These are phyloP conservation scores for Aechmea fasciata DNA, from an alignment of 176 grass and related monocot genomes.

Conservation along the genomic window DNA sequence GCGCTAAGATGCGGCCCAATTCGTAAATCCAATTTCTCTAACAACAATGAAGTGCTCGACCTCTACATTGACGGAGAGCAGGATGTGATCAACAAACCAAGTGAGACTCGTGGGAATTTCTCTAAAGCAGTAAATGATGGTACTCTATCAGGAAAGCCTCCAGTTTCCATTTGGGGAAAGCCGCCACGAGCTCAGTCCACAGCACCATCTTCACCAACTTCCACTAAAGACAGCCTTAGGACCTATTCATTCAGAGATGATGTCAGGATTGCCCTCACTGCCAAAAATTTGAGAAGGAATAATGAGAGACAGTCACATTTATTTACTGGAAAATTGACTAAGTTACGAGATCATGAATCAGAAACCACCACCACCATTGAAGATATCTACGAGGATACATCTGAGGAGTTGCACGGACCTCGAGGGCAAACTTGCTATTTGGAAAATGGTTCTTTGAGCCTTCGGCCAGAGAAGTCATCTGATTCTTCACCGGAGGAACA, in stretches of 20 bases:
- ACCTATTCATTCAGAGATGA: conserved; percentile 19
- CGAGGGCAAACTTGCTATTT: conserved; percentile 4
- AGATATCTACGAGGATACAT: conserved; percentile 71
- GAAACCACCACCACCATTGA: conserved; percentile 42
- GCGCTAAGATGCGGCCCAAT: conserved; percentile 33
- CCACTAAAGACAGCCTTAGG: conserved; percentile 5
- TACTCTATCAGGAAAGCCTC: conserved; percentile 5
- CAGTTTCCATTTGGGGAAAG: conserved; percentile 41
- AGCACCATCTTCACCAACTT: conserved; percentile 28
- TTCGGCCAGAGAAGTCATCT: background rate
- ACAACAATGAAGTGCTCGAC: conserved; percentile 48
- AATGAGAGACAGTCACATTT: background rate
- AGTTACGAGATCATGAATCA: conserved; percentile 10
- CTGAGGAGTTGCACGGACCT: conserved; percentile 10
- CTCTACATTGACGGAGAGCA: conserved; percentile 62
- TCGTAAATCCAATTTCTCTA: conserved; percentile 32
- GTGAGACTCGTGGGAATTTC: conserved; percentile 15
- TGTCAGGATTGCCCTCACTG: background rate
- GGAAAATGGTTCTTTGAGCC: background rate
- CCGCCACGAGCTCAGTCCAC: conserved; percentile 43
- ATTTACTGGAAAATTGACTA: conserved; percentile 6
- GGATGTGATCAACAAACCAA: conserved; percentile 1
- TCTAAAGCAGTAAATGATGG: conserved; percentile 3
- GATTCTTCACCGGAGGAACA: conserved; percentile 18
- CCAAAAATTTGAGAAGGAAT: background rate